Base-by-base conservation (phyloP, 768 basidiomycete species). In the Gloeophyllum trabeum region DNA sequence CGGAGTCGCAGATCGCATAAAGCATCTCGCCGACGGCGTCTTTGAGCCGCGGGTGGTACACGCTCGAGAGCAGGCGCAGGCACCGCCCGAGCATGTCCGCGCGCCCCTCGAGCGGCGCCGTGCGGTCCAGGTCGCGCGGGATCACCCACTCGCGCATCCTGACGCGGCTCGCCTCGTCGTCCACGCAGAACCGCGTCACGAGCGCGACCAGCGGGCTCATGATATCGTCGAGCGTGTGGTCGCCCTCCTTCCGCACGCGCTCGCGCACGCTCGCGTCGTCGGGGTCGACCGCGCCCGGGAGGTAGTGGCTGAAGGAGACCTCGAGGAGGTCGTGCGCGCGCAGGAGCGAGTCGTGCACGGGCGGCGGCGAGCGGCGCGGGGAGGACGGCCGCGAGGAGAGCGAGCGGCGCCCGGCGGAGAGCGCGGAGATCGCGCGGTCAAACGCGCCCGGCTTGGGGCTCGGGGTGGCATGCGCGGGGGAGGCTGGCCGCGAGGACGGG, bases 21-120 rank as follows among this genome's bases (percentile, higher is more conserved):
- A 98, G 61, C 69, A 98, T 68, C 63, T 97, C 92, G 6, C 93
- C 93, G 3, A 83, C 72, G 12, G 83, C 67, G 51, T 78, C 76
- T 53, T 89, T 86, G 47, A 88, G 60, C 35, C 80, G 69, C 1
- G 69, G 54, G 50, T 93, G 80, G 50, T 87, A 82, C 2, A 91
- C 72, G 46, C 79, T 77, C 2, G 70, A 64, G 43, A 98, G 67
- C 18, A 97, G 64, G 14, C 92, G 74, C 23, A 97, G 58, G 52
- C 84, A 78, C 39, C 84, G 68, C 1, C 96, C 96, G 2, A 97
- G 63, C 5, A 84, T 59, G 54, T 87, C 81, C 12, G 74, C 44
- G 3, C 90, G 77, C 30, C 65, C 61, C 54, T 97, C 90, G 19
- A 98, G 65, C 3, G 87, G 73, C 6, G 58, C 63, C 6, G 81